phyloP scores from a whole-genome alignment of 768 basidiomycete genomes.

The Suillus sp. region DNA sequence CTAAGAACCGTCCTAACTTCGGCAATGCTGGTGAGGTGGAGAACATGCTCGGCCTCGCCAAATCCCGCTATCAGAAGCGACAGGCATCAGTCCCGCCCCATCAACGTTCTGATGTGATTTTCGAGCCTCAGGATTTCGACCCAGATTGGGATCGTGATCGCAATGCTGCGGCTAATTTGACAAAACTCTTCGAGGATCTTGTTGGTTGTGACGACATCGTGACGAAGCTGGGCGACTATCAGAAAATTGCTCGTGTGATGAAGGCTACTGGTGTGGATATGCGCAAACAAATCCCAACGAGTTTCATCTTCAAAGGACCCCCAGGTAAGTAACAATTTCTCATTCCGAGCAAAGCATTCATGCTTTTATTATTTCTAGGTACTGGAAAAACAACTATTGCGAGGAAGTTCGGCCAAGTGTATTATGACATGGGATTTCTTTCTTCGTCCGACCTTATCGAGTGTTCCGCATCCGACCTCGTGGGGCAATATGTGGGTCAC shows the following conservation, averaged over 20 bases:
- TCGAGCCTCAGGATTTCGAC: slow-evolving; percentile 59
- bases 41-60: slow-evolving; percentile 55
- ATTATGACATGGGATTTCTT: slow-evolving; percentile 63
- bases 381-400: slow-evolving; percentile 68
- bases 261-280: slow-evolving; percentile 45
- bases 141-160: slow-evolving; percentile 54
- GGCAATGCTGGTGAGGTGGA: slow-evolving; percentile 69
- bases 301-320: slow-evolving; percentile 73
- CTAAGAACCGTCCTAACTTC: slow-evolving; percentile 55
- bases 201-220: slow-evolving; percentile 61
- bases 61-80: slow-evolving; percentile 47
- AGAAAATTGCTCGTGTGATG: slow-evolving; percentile 47
- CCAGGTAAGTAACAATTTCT: slow-evolving; percentile 47
- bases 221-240: slow-evolving; percentile 50
- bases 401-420: slow-evolving; percentile 63
- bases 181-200: slow-evolving; percentile 61
- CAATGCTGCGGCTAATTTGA: slow-evolving; percentile 52
- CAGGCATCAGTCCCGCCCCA: slow-evolving; percentile 27
- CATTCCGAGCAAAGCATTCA: not conserved
- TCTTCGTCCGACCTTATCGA: slow-evolving; percentile 56
- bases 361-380: slow-evolving; percentile 38
- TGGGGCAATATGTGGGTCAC: slow-evolving; percentile 70
- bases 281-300: slow-evolving; percentile 57
- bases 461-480: slow-evolving; percentile 69
- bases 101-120: slow-evolving; percentile 30